Percentiles rank a stretch among this genome's conserved stretches.
phyloP scores from a whole-genome alignment of 352 stramenopile species.

The Phytophthora ramorum region DNA sequence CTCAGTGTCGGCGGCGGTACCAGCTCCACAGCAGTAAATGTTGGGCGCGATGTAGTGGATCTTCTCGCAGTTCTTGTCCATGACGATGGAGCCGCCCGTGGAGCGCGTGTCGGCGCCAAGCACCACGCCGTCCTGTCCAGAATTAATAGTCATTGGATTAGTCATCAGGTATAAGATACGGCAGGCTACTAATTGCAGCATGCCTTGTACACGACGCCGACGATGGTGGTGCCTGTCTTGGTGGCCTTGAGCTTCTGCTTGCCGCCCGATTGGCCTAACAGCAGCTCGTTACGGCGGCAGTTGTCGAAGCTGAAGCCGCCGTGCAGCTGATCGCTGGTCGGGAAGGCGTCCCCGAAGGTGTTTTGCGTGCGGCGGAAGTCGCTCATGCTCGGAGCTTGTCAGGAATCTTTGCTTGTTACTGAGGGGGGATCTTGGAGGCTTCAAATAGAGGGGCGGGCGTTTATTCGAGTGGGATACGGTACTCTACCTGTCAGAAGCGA shows the following conservation, averaged over 20 bases:
- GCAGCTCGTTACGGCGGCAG: conserved; percentile 91
- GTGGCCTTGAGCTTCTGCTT: conserved; percentile 73
- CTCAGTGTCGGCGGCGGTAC: conserved; percentile 98
- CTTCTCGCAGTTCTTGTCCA: conserved; percentile 99
- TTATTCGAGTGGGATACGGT: neutral
- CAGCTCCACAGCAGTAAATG: conserved; percentile 99
- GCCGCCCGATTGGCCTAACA: conserved; percentile 65
- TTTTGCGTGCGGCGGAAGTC: conserved; percentile 86
- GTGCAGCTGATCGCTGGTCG: conserved; percentile 56
- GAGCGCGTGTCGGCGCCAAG: conserved; percentile 98
- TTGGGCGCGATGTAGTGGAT: conserved; percentile 99
- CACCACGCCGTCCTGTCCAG: conserved; percentile 92
- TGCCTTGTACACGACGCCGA: conserved; percentile 95
- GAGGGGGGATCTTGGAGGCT: conserved; percentile 35
- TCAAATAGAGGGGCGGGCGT: neutral
- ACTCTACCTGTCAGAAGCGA: neutral
- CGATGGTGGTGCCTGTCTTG: conserved; percentile 98
- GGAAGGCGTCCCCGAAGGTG: conserved; percentile 79
- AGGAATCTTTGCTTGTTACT: conserved; percentile 23
- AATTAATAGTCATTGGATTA: conserved; percentile 3
- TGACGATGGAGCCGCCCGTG: conserved; percentile 95
- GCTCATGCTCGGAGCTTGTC: conserved; percentile 52
- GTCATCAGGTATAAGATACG: neutral
- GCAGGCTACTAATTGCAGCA: conserved; percentile 6
- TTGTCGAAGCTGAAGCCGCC: conserved; percentile 95